These are phyloP conservation scores for Taphrina communis DNA, from an alignment of 1,139 yeast genomes.

Conservation along the genomic window DNA sequence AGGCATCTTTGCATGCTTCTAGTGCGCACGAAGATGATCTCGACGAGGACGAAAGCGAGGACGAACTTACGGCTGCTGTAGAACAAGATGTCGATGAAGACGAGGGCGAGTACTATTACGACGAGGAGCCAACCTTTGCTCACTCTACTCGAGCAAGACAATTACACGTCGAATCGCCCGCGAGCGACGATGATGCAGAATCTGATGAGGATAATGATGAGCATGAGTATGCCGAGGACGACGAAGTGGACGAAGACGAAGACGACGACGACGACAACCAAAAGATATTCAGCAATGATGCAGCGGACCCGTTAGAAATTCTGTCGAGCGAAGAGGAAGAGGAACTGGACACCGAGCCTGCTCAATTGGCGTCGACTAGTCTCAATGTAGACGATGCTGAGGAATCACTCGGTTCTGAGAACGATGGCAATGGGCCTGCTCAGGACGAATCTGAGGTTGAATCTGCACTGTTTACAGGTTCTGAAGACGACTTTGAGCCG, in stretches of 20 bases:
- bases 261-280: neutral
- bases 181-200: neutral
- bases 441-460: neutral
- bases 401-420: neutral
- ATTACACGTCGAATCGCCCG: constrained; percentile 2
- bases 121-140: constrained; percentile 14
- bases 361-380: neutral
- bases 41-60: constrained; percentile 1
- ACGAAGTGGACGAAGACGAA: neutral
- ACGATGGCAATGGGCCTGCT: neutral
- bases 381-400: neutral
- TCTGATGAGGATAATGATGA: constrained; percentile 15
- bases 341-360: constrained; percentile 2
- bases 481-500: constrained; percentile 7
- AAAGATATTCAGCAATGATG: constrained; percentile 6
- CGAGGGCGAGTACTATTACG: constrained; percentile 1
- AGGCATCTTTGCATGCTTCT: neutral
- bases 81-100: neutral
- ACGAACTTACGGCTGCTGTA: constrained; percentile 1
- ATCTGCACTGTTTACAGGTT: neutral
- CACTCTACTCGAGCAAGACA: constrained; percentile 1
- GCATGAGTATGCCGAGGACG: constrained; percentile 9
- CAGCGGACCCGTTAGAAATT: neutral
- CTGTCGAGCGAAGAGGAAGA: constrained; percentile 20
- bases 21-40: no score